Evolutionary conservation across 208 protist genomes (phyloP), one percentile per base, ranked within the genome.

Genomic region (Leishmania amazonensis): DNA sequence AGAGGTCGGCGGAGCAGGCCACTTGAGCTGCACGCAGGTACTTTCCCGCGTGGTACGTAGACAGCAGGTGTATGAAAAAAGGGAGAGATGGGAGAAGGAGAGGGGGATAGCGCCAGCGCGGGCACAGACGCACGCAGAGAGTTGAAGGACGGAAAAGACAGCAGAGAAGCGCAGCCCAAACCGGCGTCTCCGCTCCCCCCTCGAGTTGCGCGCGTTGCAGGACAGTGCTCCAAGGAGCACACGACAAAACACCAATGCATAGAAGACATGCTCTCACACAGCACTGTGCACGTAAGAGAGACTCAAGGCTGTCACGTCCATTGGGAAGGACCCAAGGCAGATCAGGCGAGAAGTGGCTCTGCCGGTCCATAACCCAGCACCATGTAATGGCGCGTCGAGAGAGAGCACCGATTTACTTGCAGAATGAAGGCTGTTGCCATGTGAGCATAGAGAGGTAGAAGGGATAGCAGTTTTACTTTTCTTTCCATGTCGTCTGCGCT

Each of bases 401-500:
- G 28, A 54, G 62, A 15, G 19, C 28, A 68, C 17, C 31, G 28
- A 28, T n/a, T 19, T 11, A 15, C 62, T 68, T 47, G 1, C 67
- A n/a, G 67, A 49, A 47, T 45, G 24, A 21, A 24, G 17, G 17
- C 38, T 72, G 67, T 9, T 47, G 15, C 49, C 67, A 11, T 47
- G 67, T 24, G 5, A 49, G 67, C 21, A 38, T 47, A 28, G 28
- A 54, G 9, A 3, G 49, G 70, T 1, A 24, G 9, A 74, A 31
- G 45, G 28, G 19, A 54, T 53, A 54, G 70, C 45, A 53, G 68
- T 3, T 31, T 68, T 68, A 21, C 28, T 58, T 35, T 47, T 75
- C 73, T 42, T 67, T 19, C 75, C 51, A 51, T 35, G 17, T 21
- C 31, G 78, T 76, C 78, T 57, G 68, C 54, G 13, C 62, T 19